A percentile compares a stretch with the other conserved stretches of the same genome.
These are phyloP conservation scores for Jaenimonas drosophilae DNA, from an alignment of 208 protist genomes.

Conservation along the genomic window DNA sequence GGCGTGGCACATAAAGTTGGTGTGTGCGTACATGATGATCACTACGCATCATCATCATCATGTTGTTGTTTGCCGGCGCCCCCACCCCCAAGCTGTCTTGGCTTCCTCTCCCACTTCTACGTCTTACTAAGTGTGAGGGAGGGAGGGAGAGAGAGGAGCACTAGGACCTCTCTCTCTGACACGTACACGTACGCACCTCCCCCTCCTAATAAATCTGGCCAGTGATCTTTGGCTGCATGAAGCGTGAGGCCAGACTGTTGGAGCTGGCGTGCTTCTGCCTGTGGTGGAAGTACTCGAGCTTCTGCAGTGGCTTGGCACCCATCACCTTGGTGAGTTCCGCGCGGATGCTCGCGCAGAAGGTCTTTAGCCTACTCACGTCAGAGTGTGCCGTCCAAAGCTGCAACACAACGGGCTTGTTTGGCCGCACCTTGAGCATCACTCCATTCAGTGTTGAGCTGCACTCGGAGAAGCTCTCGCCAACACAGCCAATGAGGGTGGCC, in stretches of 20 bases:
- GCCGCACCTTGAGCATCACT: constrained; percentile 77
- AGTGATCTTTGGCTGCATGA: constrained; percentile 18
- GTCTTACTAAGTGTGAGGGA: not conserved
- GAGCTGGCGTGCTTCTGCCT: constrained; percentile 30
- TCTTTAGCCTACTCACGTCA: constrained; percentile 49
- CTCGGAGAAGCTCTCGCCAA: constrained; percentile 63
- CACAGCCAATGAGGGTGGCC: constrained; percentile 54
- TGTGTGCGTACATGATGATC: too few relatives aligned
- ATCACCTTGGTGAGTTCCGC: constrained; percentile 54
- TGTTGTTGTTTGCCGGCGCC: too few relatives aligned
- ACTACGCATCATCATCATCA: too few relatives aligned
- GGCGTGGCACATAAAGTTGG: too few relatives aligned
- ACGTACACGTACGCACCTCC: too few relatives aligned
- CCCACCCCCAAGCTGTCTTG: too few relatives aligned
- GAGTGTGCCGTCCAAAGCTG: constrained; percentile 77
- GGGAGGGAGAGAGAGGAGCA: too few relatives aligned
- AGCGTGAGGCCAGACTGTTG: constrained; percentile 52
- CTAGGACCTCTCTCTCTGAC: too few relatives aligned
- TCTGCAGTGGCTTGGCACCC: constrained; percentile 63
- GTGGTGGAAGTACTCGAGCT: constrained; percentile 80
- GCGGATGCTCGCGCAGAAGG: constrained; percentile 49
- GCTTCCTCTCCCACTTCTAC: not conserved
- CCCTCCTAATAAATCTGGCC: not conserved
- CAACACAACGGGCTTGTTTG: constrained; percentile 61
- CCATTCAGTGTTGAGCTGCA: constrained; percentile 64